A percentile compares a stretch with the other conserved stretches of the same genome.
Evolutionary conservation across 148 eudicot genomes (phyloP).

Genomic region (Chenopodium album): DNA sequence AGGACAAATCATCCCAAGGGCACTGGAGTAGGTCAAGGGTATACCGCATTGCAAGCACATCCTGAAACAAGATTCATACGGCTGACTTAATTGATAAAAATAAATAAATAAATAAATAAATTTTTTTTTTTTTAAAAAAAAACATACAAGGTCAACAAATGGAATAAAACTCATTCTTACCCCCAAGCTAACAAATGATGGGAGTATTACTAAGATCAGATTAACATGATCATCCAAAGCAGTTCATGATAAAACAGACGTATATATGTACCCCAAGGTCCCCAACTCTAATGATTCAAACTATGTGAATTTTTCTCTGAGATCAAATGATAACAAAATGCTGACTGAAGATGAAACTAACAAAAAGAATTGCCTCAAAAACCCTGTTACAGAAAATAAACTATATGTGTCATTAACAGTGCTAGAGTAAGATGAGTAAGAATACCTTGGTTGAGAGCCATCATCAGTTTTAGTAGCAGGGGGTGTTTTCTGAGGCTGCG

Average conservation of each 20-base stretch:
- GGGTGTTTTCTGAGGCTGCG: conserved; percentile 30
- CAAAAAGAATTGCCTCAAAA: neutral
- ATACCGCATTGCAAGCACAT: conserved; percentile 89
- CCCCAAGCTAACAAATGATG: neutral
- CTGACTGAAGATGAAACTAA: neutral
- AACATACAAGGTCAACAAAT: neutral
- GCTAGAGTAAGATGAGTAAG: neutral
- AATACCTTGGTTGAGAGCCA: conserved; percentile 80
- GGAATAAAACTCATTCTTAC: neutral
- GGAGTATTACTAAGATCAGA: no score
- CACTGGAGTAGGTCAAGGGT: conserved; percentile 76
- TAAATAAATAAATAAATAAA: no score
- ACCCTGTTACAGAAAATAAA: neutral
- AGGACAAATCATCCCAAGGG: conserved; percentile 82
- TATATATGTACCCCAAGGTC: neutral
- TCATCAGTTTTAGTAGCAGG: conserved; percentile 41
- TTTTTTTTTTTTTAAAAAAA: no score
- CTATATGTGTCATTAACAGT: neutral
- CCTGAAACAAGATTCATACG: conserved; percentile 37
- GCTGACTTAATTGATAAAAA: neutral
- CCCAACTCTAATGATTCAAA: no score
- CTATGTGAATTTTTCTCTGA: neutral
- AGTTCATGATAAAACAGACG: neutral
- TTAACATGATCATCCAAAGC: neutral
- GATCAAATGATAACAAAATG: neutral